Base-by-base conservation (phyloP, 2,329 filamentous ascomycete genomes). In the Beauveria sp. region DNA sequence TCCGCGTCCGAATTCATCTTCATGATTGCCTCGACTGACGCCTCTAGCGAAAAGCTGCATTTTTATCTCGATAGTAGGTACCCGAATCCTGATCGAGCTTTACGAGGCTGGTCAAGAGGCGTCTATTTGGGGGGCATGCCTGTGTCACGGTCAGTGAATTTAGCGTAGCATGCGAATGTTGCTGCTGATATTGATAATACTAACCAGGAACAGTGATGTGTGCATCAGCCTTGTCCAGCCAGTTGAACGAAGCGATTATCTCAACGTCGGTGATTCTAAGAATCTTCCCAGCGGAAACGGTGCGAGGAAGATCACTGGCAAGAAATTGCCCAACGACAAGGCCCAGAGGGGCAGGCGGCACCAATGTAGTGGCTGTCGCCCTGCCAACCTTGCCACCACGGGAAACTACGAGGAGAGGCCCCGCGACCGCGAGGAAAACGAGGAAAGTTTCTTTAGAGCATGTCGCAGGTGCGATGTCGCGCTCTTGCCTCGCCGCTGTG, bases 1-100 rank as follows among this genome's bases (percentile, higher is more conserved):
- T 61, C 40, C 12, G 50, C 14, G 8, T 28, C 9, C 20, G 51
- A 52, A 22, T 31, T 28, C 60, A 62, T 68, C 49, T 62, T 64
- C 67, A 74, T 67, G 2, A 80, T 64, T 1, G 79, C 74, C 28
- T 74, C 66, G 7, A 83, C 73, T 0, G 79, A 74, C 1, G 83
- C 78, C 61, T 84, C 81, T 22, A 80, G 72, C 0, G 82, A 81
- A 66, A 83, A 0, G 80, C 80, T 0, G 81, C 78, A 63, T 86
- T 86, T 3, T 73, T 69, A 66, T 87, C 83, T 3, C 81, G 80
- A 63, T 76, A 84, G 66, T 80, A 85, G 0, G 72, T 66, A 2
- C 80, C 81, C 8, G 64, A 67, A 64, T 86, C 84, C 66, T 79
- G 69, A 3, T 65, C 34, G 12, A 83, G 70, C 42, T n/a, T 69